A percentile compares a stretch with the other conserved stretches of the same genome.
Evolutionary conservation across 2,329 filamentous ascomycete genomes (phyloP).

Genomic region (Knoxdaviesia capensis): DNA sequence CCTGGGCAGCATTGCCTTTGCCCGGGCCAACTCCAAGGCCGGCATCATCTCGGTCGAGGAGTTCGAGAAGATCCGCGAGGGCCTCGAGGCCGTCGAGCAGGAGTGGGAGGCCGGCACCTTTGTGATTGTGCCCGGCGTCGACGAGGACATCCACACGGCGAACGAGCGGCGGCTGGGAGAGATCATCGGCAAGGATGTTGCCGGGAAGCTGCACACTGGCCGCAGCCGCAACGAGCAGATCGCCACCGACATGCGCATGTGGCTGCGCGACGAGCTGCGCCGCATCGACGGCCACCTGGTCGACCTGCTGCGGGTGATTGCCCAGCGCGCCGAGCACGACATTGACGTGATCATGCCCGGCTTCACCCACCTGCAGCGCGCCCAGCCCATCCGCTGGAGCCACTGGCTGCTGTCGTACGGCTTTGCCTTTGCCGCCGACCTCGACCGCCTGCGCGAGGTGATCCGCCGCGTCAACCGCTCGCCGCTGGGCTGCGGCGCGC

Average conservation of each 20-base stretch:
- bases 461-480: slow-evolving; percentile 51
- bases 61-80: slow-evolving; percentile 53
- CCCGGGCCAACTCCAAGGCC: slow-evolving; percentile 55
- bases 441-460: slow-evolving; percentile 57
- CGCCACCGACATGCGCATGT: slow-evolving; percentile 76
- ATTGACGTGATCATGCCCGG: slow-evolving; percentile 59
- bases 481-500: slow-evolving; percentile 55
- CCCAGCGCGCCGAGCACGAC: slow-evolving; percentile 49
- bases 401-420: slow-evolving; percentile 67
- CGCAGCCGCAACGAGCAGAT: slow-evolving; percentile 83
- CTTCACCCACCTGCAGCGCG: slow-evolving; percentile 74
- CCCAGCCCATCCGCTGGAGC: slow-evolving; percentile 59
- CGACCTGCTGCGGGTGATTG: slow-evolving; percentile 48
- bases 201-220: slow-evolving; percentile 76
- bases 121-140: slow-evolving; percentile 26
- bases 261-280: slow-evolving; percentile 57
- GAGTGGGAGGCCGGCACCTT: slow-evolving; percentile 33
- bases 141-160: slow-evolving; percentile 47
- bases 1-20: slow-evolving; percentile 60
- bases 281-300: slow-evolving; percentile 49
- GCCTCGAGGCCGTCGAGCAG: slow-evolving; percentile 35
- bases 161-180: slow-evolving; percentile 59
- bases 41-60: slow-evolving; percentile 56
- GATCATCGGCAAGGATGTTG: slow-evolving; percentile 68
- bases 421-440: slow-evolving; percentile 49